Base-by-base conservation (phyloP, 2,329 filamentous ascomycete species). In the Pseudogymnoascus sp. region DNA sequence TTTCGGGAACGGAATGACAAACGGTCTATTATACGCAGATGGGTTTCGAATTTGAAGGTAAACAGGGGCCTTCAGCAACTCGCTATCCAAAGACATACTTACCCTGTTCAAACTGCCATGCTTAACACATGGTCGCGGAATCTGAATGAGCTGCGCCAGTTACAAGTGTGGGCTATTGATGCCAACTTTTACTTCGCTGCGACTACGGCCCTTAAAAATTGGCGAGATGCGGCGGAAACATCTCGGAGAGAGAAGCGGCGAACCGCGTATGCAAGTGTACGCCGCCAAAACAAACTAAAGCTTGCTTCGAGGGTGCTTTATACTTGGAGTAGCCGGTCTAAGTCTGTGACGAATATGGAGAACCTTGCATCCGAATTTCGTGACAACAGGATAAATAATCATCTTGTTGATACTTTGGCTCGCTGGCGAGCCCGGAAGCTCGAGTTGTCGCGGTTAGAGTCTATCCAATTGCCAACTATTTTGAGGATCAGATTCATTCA, bases 201-300 rank as follows among this genome's bases (percentile, higher is more conserved):
- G 16, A 65, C 66, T 18, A 70, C 64, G 54, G 62, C 61, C 20
- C 38, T 73, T 14, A 70, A 66, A 37, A 64, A 57, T 57, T 73
- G 70, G 71, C 71, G 65, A 64, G 59, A 63, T 14, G 65, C 68
- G 9, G 64, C 68, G 5, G 67, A 69, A 50, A 43, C 41, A 32
- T 37, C 67, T 12, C 70, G 64, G 34, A 67, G 70, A 22, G 68
- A 70, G 41, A 72, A 69, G 62, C 64, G 69, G 37, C 71, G 68
- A 43, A 57, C 54, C 30, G 67, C 70, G 22, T 73, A 70, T 62
- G 59, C 62, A 18, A 64, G 68, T 61, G 67, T 72, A 28, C 67
- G 68, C 35, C 64, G 70, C 54, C 67, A 61, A 28, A 62, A 58
- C 16, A 73, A 72, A 63, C 63, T 68, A 12, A 70, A 67, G 39